Evolutionary conservation across 2,329 filamentous ascomycete species (phyloP).

Genomic region (Epichloe uncinata): DNA sequence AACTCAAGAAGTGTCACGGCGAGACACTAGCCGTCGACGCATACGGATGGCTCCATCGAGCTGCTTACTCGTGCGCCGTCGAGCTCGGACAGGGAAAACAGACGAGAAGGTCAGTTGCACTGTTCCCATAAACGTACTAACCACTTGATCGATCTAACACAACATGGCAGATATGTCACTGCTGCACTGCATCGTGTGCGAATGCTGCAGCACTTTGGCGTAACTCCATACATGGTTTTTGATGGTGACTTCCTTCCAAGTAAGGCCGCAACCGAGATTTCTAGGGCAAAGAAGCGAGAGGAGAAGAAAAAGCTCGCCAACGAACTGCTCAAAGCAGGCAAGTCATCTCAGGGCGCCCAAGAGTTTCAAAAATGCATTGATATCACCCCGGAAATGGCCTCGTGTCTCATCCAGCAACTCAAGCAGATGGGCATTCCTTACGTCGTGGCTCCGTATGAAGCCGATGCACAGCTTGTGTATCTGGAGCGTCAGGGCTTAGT

Average conservation of each 20-base stretch:
- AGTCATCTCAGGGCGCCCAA: constrained; percentile 62
- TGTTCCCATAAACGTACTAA: constrained; percentile 4
- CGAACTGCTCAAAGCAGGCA: constrained; percentile 70
- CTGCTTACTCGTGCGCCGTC: constrained; percentile 77
- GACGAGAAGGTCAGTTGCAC: constrained; percentile 57
- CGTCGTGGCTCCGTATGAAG: constrained; percentile 92
- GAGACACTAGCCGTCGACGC: constrained; percentile 90
- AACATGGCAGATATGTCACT: constrained; percentile 58
- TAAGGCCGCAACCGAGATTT: constrained; percentile 76
- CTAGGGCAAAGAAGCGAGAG: constrained; percentile 60
- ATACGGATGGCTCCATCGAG: constrained; percentile 96
- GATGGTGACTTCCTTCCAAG: constrained; percentile 92
- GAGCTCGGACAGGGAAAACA: constrained; percentile 82
- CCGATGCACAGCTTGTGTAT: constrained; percentile 92
- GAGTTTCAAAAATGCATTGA: constrained; percentile 94
- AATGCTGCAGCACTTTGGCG: constrained; percentile 87
- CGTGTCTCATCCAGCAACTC: constrained; percentile 79
- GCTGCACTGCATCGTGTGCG: constrained; percentile 81
- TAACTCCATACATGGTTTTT: constrained; percentile 91
- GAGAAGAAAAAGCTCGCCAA: constrained; percentile 64
- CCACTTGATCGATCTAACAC: constrained; percentile 1
- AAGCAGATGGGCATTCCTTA: constrained; percentile 71
- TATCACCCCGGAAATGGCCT: constrained; percentile 91
- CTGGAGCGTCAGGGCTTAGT: constrained; percentile 77
- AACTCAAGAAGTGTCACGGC: constrained; percentile 75